Base-by-base conservation (phyloP, 306 rosid species). In the Inga laurina region DNA sequence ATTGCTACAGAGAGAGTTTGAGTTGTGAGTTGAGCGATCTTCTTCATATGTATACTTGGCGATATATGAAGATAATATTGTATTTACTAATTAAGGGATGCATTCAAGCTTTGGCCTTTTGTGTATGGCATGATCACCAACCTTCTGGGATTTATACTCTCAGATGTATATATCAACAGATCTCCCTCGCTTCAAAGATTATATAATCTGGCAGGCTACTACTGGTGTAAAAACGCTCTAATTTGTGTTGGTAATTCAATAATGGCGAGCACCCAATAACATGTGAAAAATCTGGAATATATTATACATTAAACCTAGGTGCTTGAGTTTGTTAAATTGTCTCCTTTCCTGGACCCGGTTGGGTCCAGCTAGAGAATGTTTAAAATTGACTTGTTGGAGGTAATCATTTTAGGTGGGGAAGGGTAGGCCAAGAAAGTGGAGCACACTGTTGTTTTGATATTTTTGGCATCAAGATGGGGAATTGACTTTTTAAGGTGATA, bases 101-200 rank as follows among this genome's bases (percentile, higher is more conserved):
- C 67, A 10, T 61, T 32, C 71, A 32, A 32, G 71, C 70, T 30
- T 12, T n/a, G 14, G 66, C 15, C 15, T 59, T 57, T 56, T 12
- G 43, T 65, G 43, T 7, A 65, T 65, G 10, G 10, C 21, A 16
- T 64, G 5, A 62, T 30, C 70, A 30, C 10, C 41, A 30, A 21
- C 19, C 71, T 65, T 65, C n/a, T 66, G 46, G 30, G 45, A 45
- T n/a, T 34, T 13, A 19, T 18, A 37, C 21, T 64, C 67, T 78
- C 80, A 74, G 86, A 57, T 77, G 16, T 74, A 67, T 35, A 35
- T 67, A 67, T 67, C 37, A 62, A 62, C 68, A 67, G 14, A 35
- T 56, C 46, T 24, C 5, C 43, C 77, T 44, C 27, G 3, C 77
- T 39, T 56, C 2, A 44, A 62, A 61, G 37, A 49, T 12, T 27